Evolutionary conservation across 2,329 filamentous ascomycete species (phyloP), one percentile per base, ranked within the genome.

Genomic region (Sphaerulina musiva): DNA sequence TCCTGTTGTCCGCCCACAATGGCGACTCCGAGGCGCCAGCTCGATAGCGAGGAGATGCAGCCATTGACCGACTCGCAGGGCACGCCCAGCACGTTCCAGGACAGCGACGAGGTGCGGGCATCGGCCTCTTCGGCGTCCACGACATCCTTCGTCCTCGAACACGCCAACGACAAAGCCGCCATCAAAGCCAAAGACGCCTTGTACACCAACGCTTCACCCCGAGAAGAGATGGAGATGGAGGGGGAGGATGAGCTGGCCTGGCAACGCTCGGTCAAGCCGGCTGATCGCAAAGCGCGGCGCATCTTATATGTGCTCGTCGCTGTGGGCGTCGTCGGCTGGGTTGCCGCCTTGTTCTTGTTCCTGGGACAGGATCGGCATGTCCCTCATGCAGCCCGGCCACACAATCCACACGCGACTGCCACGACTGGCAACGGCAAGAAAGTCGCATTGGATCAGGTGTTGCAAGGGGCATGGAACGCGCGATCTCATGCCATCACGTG

Each of bases 121-220:
- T 89, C 87, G 3, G 70, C 81, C 44, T 88, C 86, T n/a, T 86
- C 85, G 40, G 84, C 83, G n/a, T 93, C 88, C 34, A 92, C 88
- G 9, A 90, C 86, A 3, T 92, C 88, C 63, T 77, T 93, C 11
- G 82, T 93, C 51, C 87, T 93, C 67, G 87, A 93, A 61, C 82
- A 85, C 59, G 79, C 92, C 61, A 79, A 81, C 64, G 84, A 87
- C 67, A 70, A 65, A 59, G 69, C 61, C 62, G 70, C 58, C 67
- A 71, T 53, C 65, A 74, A 53, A 70, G 76, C 66, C 72, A 79
- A 56, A 73, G 79, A 59, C 73, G 78, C 56, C 65, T 68, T 58
- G 10, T 69, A 78, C 62, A 52, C 60, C 54, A 57, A 64, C 45
- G 57, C 69, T 63, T 64, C 57, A 58, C 68, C 62, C 60, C 68